Base-by-base conservation (phyloP, 2,329 filamentous ascomycete species). In the Aspergillus alliaceus region DNA sequence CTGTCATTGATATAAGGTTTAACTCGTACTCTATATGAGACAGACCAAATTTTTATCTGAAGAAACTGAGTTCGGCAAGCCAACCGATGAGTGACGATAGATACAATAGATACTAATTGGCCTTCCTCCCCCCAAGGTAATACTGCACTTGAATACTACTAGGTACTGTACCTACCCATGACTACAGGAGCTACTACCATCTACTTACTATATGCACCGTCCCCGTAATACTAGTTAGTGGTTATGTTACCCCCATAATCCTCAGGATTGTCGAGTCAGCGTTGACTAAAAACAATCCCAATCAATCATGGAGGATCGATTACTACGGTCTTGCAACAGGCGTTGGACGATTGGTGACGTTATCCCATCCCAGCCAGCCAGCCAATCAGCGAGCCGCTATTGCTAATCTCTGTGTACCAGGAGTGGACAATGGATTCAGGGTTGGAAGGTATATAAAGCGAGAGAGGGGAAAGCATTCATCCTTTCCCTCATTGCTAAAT, bases 381-480 rank as follows among this genome's bases (percentile, higher is more conserved):
- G 7, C 69, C 66, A 72, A 72, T 39, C 59, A 70, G n/a, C n/a
- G 25, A 0, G 1, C n/a, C 32, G 42, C 4, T 25, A 67, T 71
- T 71, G 60, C 39, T 67, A 70, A 72, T 65, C 62, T 14, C 12
- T 9, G 1, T 31, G 14, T 3, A 15, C 27, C 6, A 27, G 14
- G n/a, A 20, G 35, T 24, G 29, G 22, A 31, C 22, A 8, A 47
- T 5, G 25, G n/a, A 40, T 48, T 42, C 22, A 8, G 27, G 25
- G 31, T 42, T 37, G 8, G 18, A 39, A 31, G 20, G 37, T 64
- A 63, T 64, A 63, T 64, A 64, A 61, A 63, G 50, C n/a, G 22
- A 29, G 37, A 27, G 27, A n/a, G 20, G 2, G n/a, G n/a, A n/a
- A n/a, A n/a, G n/a, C n/a, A n/a, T n/a, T n/a, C n/a, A n/a, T n/a